These are phyloP conservation scores for Leccinellum luteum DNA, from an alignment of 768 basidiomycete genomes.

Conservation along the genomic window DNA sequence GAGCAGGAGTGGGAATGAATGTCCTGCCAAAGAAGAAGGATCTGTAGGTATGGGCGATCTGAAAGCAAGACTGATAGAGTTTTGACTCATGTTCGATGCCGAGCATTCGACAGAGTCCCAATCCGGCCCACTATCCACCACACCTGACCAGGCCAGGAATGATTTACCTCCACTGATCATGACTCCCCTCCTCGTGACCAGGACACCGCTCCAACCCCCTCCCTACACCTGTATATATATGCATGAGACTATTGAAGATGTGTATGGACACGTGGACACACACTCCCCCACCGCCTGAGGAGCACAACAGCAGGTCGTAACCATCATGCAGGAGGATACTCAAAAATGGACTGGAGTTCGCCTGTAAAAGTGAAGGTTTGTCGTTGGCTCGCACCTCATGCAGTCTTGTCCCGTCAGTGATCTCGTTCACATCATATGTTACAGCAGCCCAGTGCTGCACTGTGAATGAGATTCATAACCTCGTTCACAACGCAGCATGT, in stretches of 20 bases:
- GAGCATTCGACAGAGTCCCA: neutral
- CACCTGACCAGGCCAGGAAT: too few species aligned
- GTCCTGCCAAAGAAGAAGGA: conserved; percentile 21
- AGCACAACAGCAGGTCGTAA: too few species aligned
- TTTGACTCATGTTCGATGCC: neutral
- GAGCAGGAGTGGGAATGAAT: conserved; percentile 27
- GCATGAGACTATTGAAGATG: too few species aligned
- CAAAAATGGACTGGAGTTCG: neutral
- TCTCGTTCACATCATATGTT: conserved; percentile 30
- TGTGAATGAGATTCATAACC: too few species aligned
- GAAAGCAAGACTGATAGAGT: conserved; percentile 14
- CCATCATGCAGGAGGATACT: neutral
- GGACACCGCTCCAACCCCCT: too few species aligned
- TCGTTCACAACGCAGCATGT: too few species aligned
- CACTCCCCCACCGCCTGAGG: too few species aligned
- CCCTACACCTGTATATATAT: too few species aligned
- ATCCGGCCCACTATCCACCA: neutral
- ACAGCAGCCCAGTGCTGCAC: neutral
- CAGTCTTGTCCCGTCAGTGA: conserved; percentile 17
- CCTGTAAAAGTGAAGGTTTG: conserved; percentile 8
- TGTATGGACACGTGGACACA: too few species aligned
- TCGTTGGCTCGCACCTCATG: conserved; percentile 19
- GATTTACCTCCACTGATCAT: too few species aligned
- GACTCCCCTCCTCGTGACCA: too few species aligned
- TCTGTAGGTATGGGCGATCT: conserved; percentile 23